phyloP scores from a whole-genome alignment of 345 rosid species.

The Moricandia moricandioides region DNA sequence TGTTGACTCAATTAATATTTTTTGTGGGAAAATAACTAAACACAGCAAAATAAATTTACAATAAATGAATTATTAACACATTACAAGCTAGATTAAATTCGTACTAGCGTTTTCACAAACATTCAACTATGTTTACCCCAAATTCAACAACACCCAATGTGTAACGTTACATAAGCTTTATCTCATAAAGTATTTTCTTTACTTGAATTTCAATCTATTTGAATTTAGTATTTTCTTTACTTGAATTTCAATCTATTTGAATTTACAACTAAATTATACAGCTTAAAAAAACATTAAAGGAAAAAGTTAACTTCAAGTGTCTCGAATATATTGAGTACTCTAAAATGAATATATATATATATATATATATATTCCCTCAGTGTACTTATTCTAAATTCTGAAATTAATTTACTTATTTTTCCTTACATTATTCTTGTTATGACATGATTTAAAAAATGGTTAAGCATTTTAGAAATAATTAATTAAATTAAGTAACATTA shows the following conservation, averaged over 20 bases:
- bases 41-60: neutral
- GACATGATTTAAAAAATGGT: neutral
- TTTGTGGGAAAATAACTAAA: neutral
- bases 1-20: constrained; percentile 29
- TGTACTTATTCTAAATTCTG: neutral
- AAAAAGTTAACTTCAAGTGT: neutral
- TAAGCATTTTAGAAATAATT: neutral
- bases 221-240: constrained; percentile 13
- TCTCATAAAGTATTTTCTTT: constrained; percentile 14
- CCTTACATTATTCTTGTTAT: neutral
- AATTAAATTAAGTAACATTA: constrained; percentile 20
- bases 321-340: neutral
- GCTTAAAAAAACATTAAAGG: neutral
- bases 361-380: neutral
- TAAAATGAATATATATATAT: neutral
- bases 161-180: constrained; percentile 28
- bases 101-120: constrained; percentile 31
- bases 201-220: constrained; percentile 3
- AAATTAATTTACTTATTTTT: neutral
- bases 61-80: constrained; percentile 15
- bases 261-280: neutral
- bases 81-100: constrained; percentile 5
- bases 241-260: neutral
- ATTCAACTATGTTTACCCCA: constrained; percentile 38
- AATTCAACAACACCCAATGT: constrained; percentile 30